Percentiles rank a stretch among this genome's conserved stretches.
phyloP scores from a whole-genome alignment of 2,329 filamentous ascomycete genomes.

The Colletotrichum endophyticum region DNA sequence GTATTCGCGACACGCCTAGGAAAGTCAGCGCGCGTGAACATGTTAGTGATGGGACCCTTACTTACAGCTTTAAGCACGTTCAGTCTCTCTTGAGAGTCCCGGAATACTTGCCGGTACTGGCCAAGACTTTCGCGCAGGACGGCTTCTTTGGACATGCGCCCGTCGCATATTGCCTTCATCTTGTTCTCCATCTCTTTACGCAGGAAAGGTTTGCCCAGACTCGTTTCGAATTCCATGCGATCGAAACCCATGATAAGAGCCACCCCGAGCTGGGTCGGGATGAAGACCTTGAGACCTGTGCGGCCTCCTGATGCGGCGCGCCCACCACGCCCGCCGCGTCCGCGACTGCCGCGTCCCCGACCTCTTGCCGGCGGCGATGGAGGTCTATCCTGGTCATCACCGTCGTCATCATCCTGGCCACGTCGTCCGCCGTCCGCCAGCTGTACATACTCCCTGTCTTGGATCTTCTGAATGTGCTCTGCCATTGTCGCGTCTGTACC shows the following conservation, averaged over 20 bases:
- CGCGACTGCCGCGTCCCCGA: slow-evolving; percentile 50
- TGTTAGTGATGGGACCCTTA: slow-evolving; percentile 22
- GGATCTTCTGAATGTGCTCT: slow-evolving; percentile 96
- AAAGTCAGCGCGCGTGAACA: slow-evolving; percentile 13
- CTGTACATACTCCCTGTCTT: slow-evolving; percentile 84
- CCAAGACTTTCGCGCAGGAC: slow-evolving; percentile 84
- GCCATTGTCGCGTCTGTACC: slow-evolving; percentile 99
- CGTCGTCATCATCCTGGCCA: slow-evolving; percentile 41
- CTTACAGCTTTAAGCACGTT: slow-evolving; percentile 67
- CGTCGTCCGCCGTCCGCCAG: slow-evolving; percentile 54
- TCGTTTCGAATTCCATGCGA: slow-evolving; percentile 89
- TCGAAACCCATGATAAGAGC: slow-evolving; percentile 95
- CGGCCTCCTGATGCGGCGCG: slow-evolving; percentile 44
- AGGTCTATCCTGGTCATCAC: slow-evolving; percentile 41
- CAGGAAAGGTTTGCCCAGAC: slow-evolving; percentile 92
- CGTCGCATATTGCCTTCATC: slow-evolving; percentile 97
- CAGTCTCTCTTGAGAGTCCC: slow-evolving; percentile 79
- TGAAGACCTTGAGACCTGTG: slow-evolving; percentile 77
- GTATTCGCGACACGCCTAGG: slow-evolving; percentile 60
- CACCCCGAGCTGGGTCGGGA: slow-evolving; percentile 89
- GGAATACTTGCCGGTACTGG: slow-evolving; percentile 87
- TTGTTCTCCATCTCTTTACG: slow-evolving; percentile 97
- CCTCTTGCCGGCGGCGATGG: slow-evolving; percentile 40
- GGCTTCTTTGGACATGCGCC: slow-evolving; percentile 72
- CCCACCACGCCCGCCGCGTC: slow-evolving; percentile 46